Evolutionary conservation across 148 eudicot genomes (phyloP), one percentile per base, ranked within the genome.

Genomic region (Cornus suecica): DNA sequence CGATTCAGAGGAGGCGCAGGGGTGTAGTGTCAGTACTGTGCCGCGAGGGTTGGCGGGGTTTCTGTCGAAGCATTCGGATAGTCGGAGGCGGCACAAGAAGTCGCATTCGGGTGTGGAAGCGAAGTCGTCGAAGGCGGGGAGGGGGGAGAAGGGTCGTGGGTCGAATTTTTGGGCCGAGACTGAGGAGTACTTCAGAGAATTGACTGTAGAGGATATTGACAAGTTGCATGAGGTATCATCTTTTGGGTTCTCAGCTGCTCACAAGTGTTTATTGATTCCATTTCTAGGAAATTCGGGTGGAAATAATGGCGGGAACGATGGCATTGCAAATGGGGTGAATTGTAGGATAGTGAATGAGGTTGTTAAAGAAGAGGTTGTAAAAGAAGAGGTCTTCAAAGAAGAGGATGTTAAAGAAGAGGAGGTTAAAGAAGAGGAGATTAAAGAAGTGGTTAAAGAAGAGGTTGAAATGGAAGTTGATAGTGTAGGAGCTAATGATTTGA

Each of bases 151-250:
- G 89, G 66, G 76, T 11, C 82, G 82, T 30, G 77, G 80, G 69
- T 56, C 71, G 15, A 80, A 56, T 68, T 41, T 93, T 65, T 95
- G 99, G 99, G 78, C 30, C 62, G 88, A 85, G 66, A 86, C 87
- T 1, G 97, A 95, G 84, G 97, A 87, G 34, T 95, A 88, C 76
- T 95, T 95, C 73, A 81, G 98, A 74, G 97, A 88, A 75, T 80
- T 91, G 69, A 72, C 74, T 10, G 80, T 83, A 69, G 86, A 81
- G 16, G 99, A 95, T 75, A 66, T 95, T 58, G 97, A 92, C 70
- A 87, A 71, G 88, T 82, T 92, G 31, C 68, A 71, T 32, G 71
- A 87, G 66, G 32, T 81, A 66, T 83, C 83, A 60, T 56, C 73
- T 65, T 78, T 81, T 10, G 76, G 71, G 69, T 80, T 81, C 30